phyloP scores from a whole-genome alignment of 495 filamentous ascomycete genomes.

The Cenococcum geophilum region DNA sequence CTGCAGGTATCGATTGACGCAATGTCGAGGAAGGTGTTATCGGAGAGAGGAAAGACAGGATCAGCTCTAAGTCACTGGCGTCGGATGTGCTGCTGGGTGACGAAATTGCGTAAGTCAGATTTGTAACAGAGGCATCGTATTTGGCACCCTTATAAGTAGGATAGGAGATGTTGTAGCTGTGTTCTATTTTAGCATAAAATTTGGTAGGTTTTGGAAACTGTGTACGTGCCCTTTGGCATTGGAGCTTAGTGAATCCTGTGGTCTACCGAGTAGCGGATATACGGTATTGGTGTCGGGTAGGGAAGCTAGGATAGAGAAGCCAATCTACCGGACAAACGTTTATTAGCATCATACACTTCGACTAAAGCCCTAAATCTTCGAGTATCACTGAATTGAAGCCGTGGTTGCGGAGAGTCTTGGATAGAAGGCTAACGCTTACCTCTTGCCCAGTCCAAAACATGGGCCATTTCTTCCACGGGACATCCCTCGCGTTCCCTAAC shows the following conservation, averaged over 20 bases:
- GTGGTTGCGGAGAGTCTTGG: slow-evolving; percentile 19
- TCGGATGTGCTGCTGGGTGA: slow-evolving; percentile 38
- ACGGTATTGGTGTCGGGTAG: slow-evolving; percentile 62
- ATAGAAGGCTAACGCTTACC: slow-evolving; percentile 37
- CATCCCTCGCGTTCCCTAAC: slow-evolving; percentile 68
- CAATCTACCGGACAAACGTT: slow-evolving; percentile 47
- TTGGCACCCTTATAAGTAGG: slow-evolving; percentile 70
- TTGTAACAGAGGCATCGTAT: slow-evolving; percentile 91
- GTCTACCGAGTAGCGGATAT: slow-evolving; percentile 82
- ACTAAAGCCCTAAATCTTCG: slow-evolving; percentile 19
- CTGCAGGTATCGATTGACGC: slow-evolving; percentile 83
- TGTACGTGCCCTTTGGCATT: slow-evolving; percentile 44
- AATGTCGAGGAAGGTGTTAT: slow-evolving; percentile 89
- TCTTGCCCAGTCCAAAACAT: slow-evolving; percentile 88
- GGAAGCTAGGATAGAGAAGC: slow-evolving; percentile 73
- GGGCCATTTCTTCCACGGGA: slow-evolving; percentile 89
- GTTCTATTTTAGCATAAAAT: not conserved
- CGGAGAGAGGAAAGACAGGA: slow-evolving; percentile 83
- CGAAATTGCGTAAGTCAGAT: slow-evolving; percentile 72
- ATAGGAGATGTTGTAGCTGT: slow-evolving; percentile 58
- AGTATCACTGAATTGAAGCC: not conserved
- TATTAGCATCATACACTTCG: slow-evolving; percentile 7
- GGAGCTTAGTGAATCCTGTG: slow-evolving; percentile 66
- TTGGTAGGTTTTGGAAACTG: not conserved
- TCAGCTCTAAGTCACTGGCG: slow-evolving; percentile 51